These are phyloP conservation scores for Trypanosoma avium DNA, from an alignment of 208 protist species.

Conservation along the genomic window DNA sequence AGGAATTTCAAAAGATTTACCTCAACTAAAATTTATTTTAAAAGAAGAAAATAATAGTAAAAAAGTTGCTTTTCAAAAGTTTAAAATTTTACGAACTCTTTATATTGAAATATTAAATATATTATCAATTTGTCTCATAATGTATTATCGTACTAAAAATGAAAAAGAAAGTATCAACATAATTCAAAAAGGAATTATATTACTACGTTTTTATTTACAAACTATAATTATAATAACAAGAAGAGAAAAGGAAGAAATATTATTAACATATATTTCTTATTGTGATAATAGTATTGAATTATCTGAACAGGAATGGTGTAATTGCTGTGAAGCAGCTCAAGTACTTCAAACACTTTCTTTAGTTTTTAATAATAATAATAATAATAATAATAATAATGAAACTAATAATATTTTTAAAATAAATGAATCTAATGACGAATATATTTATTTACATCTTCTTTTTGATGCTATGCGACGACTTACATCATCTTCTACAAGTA, in stretches of 20 bases:
- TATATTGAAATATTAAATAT: constrained; percentile 3
- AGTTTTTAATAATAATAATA: neutral
- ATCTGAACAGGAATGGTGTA: constrained; percentile 11
- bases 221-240: neutral
- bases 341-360: constrained; percentile 7
- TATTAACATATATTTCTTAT: neutral
- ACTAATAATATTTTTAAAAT: neutral
- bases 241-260: neutral
- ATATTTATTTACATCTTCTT: neutral
- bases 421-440: neutral
- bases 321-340: constrained; percentile 17
- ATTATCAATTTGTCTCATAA: neutral
- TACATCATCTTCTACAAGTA: neutral
- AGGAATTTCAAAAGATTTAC: neutral
- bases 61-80: neutral
- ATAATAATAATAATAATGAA: neutral
- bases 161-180: neutral
- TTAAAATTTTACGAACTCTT: neutral
- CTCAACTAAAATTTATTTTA: neutral
- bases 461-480: constrained; percentile 6
- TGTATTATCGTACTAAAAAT: neutral
- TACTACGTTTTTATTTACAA: neutral
- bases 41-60: neutral
- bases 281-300: neutral
- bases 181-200: neutral